Evolutionary conservation across 78 protist genomes (phyloP).

Genomic region (Tieghemostelium lacteum): DNA sequence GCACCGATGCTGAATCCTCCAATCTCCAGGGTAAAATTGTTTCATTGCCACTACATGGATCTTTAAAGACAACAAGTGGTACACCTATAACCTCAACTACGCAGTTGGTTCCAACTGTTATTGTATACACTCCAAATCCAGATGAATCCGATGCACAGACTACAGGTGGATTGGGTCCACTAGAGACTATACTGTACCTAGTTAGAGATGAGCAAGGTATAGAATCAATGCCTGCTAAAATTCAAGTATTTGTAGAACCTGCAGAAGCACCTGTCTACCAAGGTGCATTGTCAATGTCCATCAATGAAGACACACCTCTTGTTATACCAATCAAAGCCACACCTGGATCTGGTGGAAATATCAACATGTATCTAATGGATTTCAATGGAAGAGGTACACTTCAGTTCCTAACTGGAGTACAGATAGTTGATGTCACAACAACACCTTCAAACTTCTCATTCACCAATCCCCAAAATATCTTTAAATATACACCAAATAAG

Average conservation of each 20-base stretch:
- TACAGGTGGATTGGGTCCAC: neutral
- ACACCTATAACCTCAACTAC: neutral
- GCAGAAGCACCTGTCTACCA: neutral
- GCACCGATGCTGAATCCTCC: neutral
- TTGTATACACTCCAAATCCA: neutral
- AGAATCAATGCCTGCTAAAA: neutral
- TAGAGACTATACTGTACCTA: neutral
- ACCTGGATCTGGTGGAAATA: neutral
- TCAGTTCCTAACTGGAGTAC: neutral
- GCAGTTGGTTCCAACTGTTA: neutral
- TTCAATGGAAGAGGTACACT: neutral
- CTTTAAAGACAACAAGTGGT: neutral
- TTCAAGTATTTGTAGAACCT: neutral
- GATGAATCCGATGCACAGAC: neutral
- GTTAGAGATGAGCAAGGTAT: neutral
- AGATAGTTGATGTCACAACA: neutral
- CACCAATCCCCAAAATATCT: neutral
- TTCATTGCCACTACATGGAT: neutral
- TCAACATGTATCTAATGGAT: too few species aligned
- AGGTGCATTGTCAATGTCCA: neutral
- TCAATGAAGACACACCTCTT: neutral
- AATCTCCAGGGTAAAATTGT: neutral
- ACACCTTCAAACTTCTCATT: neutral
- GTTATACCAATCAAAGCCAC: neutral
- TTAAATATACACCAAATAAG: neutral